phyloP scores from a whole-genome alignment of 164 flowering plant genomes.

The Houttuynia cordata region DNA sequence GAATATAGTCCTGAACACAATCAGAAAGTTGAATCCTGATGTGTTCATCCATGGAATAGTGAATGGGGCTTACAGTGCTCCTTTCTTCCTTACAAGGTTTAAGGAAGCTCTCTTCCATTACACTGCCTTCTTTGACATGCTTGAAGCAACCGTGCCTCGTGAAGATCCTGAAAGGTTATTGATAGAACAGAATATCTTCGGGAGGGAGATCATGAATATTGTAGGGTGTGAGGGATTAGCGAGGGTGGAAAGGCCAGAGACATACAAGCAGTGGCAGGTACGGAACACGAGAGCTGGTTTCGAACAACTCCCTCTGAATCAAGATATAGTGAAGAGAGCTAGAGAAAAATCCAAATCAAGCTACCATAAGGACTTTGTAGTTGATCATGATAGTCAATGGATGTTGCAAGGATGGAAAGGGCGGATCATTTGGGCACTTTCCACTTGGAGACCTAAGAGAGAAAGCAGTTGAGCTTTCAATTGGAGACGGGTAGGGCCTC shows the following conservation, averaged over 20 bases:
- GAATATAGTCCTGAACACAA: conserved; percentile 34
- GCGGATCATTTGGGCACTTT: conserved; percentile 45
- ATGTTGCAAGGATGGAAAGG: conserved; percentile 86
- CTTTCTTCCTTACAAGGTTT: conserved; percentile 73
- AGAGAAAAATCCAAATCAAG: conserved; percentile 20
- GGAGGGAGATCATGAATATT: conserved; percentile 58
- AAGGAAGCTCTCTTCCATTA: conserved; percentile 72
- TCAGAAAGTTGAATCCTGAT: conserved; percentile 51
- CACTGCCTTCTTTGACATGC: conserved; percentile 73
- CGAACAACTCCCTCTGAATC: conserved; percentile 43
- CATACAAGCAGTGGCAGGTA: conserved; percentile 77
- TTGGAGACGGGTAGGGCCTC: neutral
- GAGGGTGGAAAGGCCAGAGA: conserved; percentile 84
- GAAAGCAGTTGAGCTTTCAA: neutral
- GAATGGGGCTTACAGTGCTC: conserved; percentile 69
- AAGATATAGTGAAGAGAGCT: conserved; percentile 28
- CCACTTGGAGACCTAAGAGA: conserved; percentile 35
- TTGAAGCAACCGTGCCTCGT: conserved; percentile 59
- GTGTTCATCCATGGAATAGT: conserved; percentile 52
- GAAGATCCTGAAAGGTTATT: conserved; percentile 46
- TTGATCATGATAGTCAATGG: conserved; percentile 66
- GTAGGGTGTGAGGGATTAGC: conserved; percentile 81
- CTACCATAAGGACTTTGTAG: conserved; percentile 63
- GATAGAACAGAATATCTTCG: conserved; percentile 52
- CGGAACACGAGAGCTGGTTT: conserved; percentile 59